These are phyloP conservation scores for Russula emetica DNA, from an alignment of 768 basidiomycete genomes.

Conservation along the genomic window DNA sequence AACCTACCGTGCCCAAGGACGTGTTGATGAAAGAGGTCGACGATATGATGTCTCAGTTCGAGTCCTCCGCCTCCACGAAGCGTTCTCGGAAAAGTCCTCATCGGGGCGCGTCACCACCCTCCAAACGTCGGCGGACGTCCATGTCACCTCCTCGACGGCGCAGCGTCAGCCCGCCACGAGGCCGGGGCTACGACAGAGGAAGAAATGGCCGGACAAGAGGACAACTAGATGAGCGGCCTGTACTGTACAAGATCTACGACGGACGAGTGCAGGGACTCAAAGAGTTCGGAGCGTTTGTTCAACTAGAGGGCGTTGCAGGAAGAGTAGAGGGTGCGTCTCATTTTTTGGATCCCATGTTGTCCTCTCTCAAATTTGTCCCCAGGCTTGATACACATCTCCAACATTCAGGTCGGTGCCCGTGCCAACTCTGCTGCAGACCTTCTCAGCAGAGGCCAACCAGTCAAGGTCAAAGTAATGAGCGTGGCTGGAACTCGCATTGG, in stretches of 20 bases:
- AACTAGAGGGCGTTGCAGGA: conserved; percentile 80
- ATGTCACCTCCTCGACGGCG: conserved; percentile 45
- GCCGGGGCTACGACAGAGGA: conserved; percentile 44
- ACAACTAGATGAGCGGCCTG: conserved; percentile 70
- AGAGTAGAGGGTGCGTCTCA: conserved; percentile 77
- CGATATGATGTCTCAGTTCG: conserved; percentile 76
- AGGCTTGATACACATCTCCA: conserved; percentile 99
- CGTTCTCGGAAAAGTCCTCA: conserved; percentile 45
- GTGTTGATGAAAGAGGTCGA: conserved; percentile 85
- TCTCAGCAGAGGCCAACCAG: conserved; percentile 74
- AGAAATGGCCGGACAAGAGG: conserved; percentile 42
- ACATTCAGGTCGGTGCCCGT: conserved; percentile 79
- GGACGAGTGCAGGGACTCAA: conserved; percentile 82
- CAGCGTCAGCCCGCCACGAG: conserved; percentile 59
- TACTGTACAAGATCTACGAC: conserved; percentile 92
- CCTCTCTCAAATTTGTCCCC: neutral
- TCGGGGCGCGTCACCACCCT: conserved; percentile 37
- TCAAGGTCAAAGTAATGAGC: conserved; percentile 97
- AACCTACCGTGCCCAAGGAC: conserved; percentile 62
- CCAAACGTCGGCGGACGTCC: conserved; percentile 59
- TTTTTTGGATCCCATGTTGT: conserved; percentile 16
- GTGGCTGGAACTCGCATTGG: conserved; percentile 75
- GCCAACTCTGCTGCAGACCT: conserved; percentile 86
- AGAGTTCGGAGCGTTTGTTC: conserved; percentile 95
- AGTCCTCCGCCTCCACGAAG: conserved; percentile 62